Evolutionary conservation across 176 grass and related monocot genomes (phyloP).

Genomic region (Hordeum vulgare): MorexV3_pseudomolecules_assembly NC_058524.1:601118368-601118867

Average conservation of each 20-base stretch:
- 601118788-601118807: constrained; percentile 5
- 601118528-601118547: background rate
- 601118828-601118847: background rate
- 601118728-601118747: background rate
- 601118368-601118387: background rate
- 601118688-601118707: constrained; percentile 43
- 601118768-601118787: background rate
- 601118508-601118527: background rate
- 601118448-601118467: background rate
- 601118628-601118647: constrained; percentile 50
- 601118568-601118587: background rate
- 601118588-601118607: background rate
- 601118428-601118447: background rate
- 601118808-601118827: background rate
- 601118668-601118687: constrained; percentile 56
- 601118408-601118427: background rate
- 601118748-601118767: background rate
- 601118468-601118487: background rate
- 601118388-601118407: background rate
- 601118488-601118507: background rate
- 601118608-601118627: constrained; percentile 51
- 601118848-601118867: background rate
- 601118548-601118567: background rate
- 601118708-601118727: constrained; percentile 12
- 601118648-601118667: constrained; percentile 53